Conservation (phyloP, 345 rosid species). For the Mallotus nudiflorus region DNA sequence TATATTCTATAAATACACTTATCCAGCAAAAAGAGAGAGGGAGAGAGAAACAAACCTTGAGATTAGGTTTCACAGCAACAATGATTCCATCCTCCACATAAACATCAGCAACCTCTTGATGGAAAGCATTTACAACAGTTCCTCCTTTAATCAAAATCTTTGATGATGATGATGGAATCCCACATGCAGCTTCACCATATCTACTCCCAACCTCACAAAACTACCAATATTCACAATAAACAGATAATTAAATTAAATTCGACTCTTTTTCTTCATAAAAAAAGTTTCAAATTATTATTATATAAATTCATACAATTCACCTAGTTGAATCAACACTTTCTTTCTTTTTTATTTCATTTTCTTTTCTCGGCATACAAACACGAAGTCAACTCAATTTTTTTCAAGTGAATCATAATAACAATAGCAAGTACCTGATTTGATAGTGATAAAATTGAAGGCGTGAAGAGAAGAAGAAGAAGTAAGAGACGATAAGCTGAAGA, state of each 20-base stretch:
- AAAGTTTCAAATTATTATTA: too few species aligned
- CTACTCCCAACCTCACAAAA: slow-evolving; percentile 58
- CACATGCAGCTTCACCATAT: slow-evolving; percentile 45
- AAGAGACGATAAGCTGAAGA: background rate
- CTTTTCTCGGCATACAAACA: slow-evolving; percentile 1
- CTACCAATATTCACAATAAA: slow-evolving; percentile 34
- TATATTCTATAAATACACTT: background rate
- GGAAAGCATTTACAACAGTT: slow-evolving; percentile 85
- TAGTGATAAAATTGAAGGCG: background rate
- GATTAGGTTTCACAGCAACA: slow-evolving; percentile 66
- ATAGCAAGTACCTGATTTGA: slow-evolving; percentile 7
- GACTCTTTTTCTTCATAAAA: too few species aligned
- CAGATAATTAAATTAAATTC: background rate
- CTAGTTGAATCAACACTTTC: background rate
- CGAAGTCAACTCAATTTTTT: background rate
- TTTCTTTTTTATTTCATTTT: background rate
- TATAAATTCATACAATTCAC: background rate
- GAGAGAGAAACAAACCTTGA: slow-evolving; percentile 40
- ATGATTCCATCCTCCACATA: slow-evolving; percentile 81
- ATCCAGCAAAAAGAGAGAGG: background rate
- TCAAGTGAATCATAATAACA: background rate
- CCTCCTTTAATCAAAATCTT: slow-evolving; percentile 89
- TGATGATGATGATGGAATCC: slow-evolving; percentile 37
- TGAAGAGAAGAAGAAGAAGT: background rate
- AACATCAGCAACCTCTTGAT: slow-evolving; percentile 81